phyloP scores from a whole-genome alignment of 2,329 filamentous ascomycete species.

The Mycosphaerella sp. region DNA sequence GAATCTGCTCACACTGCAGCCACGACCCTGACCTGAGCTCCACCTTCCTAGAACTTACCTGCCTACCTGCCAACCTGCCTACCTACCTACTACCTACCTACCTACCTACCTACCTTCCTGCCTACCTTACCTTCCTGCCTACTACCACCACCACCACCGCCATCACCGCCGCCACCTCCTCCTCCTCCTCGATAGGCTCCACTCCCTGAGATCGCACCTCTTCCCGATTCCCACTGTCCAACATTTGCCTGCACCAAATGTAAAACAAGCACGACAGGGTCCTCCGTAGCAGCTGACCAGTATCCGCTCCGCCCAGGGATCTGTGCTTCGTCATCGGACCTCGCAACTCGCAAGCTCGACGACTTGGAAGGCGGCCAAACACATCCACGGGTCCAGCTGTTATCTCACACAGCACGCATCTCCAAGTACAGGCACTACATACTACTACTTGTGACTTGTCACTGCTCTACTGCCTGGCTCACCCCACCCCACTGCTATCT shows the following conservation, averaged over 20 bases:
- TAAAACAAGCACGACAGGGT: conserved; percentile 19
- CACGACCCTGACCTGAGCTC: conserved; percentile 1
- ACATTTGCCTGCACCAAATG: conserved; percentile 10
- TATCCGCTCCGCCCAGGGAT: conserved; percentile 17
- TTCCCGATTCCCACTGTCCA: neutral
- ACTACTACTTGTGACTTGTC: neutral
- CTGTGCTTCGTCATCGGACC: conserved; percentile 16
- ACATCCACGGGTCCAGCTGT: conserved; percentile 3
- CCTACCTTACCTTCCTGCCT: no score
- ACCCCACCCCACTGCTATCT: neutral
- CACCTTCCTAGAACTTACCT: conserved; percentile 2
- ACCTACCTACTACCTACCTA: no score
- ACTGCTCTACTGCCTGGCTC: conserved; percentile 1
- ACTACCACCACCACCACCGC: no score
- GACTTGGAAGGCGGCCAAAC: neutral
- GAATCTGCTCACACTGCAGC: no score
- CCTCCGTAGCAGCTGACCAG: conserved; percentile 17
- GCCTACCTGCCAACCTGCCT: neutral
- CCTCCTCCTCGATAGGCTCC: neutral
- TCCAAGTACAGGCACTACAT: neutral
- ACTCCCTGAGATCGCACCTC: neutral
- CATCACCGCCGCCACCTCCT: no score
- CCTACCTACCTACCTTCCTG: no score
- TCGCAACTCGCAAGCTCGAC: conserved; percentile 11
- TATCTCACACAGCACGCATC: conserved; percentile 2